Evolutionary conservation across 352 stramenopile species (phyloP), one percentile per base, ranked within the genome.

Genomic region (Globisporangium perplexum): DNA sequence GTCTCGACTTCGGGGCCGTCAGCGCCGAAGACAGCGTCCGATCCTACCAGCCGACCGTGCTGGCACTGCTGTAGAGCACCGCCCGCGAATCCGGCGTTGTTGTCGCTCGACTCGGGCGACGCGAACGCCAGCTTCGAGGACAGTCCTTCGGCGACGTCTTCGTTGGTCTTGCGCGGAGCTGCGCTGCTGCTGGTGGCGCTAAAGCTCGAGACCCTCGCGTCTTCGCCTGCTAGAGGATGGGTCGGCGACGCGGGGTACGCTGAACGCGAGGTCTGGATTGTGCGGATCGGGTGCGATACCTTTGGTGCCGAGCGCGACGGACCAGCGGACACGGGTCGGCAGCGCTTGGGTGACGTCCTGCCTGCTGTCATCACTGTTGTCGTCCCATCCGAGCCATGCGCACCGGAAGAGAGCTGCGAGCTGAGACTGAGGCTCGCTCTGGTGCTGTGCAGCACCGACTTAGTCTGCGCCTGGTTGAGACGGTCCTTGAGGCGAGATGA

Each of bases 261-360:
- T 14, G 73, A 86, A 28, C 77, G 69, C 17, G 77, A 83, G 0
- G 77, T 89, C 22, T 81, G 69, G 46, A 86, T 81, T n/a, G 55
- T 66, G 12, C 75, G 63, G 4, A 63, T 63, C 4, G 61, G 47
- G 11, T 53, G 57, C 33, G 47, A 47, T 20, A 58, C 54, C 41
- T 78, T 77, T 4, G 65, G 45, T n/a, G 62, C 50, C 15, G 68
- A 68, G 5, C 76, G 72, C 36, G 72, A 68, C 12, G 80, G 74
- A 7, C 74, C 76, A 23, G 77, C 80, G 12, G 77, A 88, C 22
- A 88, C 71, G 4, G 80, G 74, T 5, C 77, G 76, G 45, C 60
- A 82, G 0, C 75, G 62, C 57, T 88, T 88, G n/a, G 80, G 77
- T 8, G 77, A 90, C 3, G 75, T 81, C 30, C 64, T 65, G 1